Evolutionary conservation across 1,139 yeast genomes (phyloP), one percentile per base, ranked within the genome.

Genomic region (Lodderomyces parapsilosis): DNA sequence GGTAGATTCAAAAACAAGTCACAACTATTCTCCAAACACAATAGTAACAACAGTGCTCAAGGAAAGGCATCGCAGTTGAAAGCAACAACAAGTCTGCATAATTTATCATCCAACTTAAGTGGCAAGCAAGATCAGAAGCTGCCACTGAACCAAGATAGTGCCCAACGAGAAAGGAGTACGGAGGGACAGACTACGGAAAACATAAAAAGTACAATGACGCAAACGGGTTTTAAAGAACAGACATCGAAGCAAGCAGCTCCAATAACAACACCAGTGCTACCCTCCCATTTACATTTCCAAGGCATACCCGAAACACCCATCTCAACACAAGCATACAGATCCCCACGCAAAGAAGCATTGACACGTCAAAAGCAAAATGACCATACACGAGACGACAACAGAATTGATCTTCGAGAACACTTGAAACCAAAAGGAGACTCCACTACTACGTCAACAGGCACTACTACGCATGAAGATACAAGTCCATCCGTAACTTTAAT

Each of bases 271-370:
- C 19, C 39, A 40, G 38, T 19, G 31, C 9, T 33, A 20, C 28
- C 41, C 25, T 20, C 25, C 11, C 36, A 11, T 6, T 14, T 33
- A 19, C 24, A 19, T 24, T 33, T 33, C 13, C 36, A 33, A 33
- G 14, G 22, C 23, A 32, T 10, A 17, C 35, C 35, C 15, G 28
- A 7, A 30, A 13, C 39, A 18, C 39, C 41, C 28, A 9, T 27
- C 23, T 22, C 38, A 11, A 33, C 42, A 36, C 38, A 36, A 36
- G 20, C 8, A 17, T 45, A 47, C 19, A 45, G 41, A 20, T 35
- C 48, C 39, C 78, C 78, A 6, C 54, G 78, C 28, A 68, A 60
- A 52, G 75, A 68, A 49, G 57, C 74, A 2, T 56, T 72, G 6
- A 60, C 68, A 66, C 54, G 78, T 36, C 63, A 71, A 52, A 67